These are phyloP conservation scores for Lichtheimia ornata DNA, from an alignment of 371 early-diverging fungal genomes.

Conservation along the genomic window DNA sequence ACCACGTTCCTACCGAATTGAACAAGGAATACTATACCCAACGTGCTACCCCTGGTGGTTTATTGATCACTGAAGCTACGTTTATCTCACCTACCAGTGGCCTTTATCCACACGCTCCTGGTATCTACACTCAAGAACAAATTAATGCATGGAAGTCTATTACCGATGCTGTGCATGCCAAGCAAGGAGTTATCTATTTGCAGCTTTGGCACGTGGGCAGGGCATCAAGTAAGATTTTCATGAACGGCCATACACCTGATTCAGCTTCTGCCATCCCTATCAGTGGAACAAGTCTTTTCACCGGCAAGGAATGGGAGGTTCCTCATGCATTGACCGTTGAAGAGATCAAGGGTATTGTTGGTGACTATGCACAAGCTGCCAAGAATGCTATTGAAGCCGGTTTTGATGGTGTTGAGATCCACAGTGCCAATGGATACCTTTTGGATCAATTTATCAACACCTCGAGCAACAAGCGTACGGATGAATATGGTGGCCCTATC, in stretches of 20 bases:
- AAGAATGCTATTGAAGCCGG: constrained; percentile 44
- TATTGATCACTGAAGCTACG: constrained; percentile 63
- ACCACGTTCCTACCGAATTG: constrained; percentile 40
- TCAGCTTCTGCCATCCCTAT: constrained; percentile 23
- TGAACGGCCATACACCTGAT: constrained; percentile 13
- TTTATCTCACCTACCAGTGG: constrained; percentile 45
- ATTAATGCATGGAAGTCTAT: constrained; percentile 60
- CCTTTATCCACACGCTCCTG: constrained; percentile 39
- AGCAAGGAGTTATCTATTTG: constrained; percentile 58
- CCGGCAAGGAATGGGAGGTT: constrained; percentile 21
- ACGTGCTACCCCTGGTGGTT: constrained; percentile 55
- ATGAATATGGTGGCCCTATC: constrained; percentile 57
- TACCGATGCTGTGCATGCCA: constrained; percentile 59
- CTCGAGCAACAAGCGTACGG: constrained; percentile 54
- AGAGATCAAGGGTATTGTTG: constrained; percentile 62
- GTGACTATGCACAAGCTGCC: constrained; percentile 61
- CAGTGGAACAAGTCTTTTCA: constrained; percentile 11
- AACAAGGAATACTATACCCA: constrained; percentile 58
- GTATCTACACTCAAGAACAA: constrained; percentile 55
- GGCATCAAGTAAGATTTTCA: no score
- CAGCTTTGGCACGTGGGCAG: constrained; percentile 47
- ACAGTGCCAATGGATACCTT: constrained; percentile 69
- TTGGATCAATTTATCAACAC: constrained; percentile 45
- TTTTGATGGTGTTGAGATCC: constrained; percentile 73
- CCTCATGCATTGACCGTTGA: constrained; percentile 65